These are phyloP conservation scores for Phytopythium oedochilum DNA, from an alignment of 352 stramenopile genomes.

Conservation along the genomic window DNA sequence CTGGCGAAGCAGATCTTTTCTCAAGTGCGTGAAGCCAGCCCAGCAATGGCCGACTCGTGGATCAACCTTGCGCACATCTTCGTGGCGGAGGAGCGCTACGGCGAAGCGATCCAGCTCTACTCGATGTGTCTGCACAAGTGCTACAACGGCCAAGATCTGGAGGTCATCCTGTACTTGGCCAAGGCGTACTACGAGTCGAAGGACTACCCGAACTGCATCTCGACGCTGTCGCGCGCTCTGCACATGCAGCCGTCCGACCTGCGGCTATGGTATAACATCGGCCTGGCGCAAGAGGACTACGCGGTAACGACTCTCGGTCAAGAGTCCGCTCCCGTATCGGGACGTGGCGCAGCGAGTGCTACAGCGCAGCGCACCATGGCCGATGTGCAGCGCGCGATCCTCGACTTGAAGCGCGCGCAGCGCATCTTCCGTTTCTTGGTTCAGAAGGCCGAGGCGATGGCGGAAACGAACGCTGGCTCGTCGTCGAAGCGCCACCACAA, in stretches of 20 bases:
- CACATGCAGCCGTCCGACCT: constrained; percentile 79
- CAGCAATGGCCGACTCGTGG: constrained; percentile 94
- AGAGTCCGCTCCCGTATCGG: constrained; percentile 35
- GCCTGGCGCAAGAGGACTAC: constrained; percentile 84
- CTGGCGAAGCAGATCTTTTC: constrained; percentile 96
- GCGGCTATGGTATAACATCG: constrained; percentile 85
- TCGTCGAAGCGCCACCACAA: constrained; percentile 33
- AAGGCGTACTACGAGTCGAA: constrained; percentile 90
- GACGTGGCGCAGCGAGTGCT: constrained; percentile 26
- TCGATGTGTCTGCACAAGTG: constrained; percentile 90
- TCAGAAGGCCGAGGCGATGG: constrained; percentile 49
- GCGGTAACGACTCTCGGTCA: constrained; percentile 78
- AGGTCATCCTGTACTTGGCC: constrained; percentile 78
- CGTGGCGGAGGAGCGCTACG: constrained; percentile 94
- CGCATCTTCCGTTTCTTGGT: constrained; percentile 82
- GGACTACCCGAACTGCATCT: constrained; percentile 87
- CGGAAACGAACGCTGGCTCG: background rate
- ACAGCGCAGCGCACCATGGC: constrained; percentile 75
- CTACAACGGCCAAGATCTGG: constrained; percentile 83
- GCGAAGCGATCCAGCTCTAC: constrained; percentile 95
- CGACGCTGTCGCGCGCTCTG: constrained; percentile 66
- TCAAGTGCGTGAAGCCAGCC: constrained; percentile 94
- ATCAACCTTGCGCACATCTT: constrained; percentile 98
- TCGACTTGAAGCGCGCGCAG: constrained; percentile 79
- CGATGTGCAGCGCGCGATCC: constrained; percentile 85